A percentile compares a stretch with the other conserved stretches of the same genome.
Conservation (phyloP, 306 rosid genomes). For the Pterocarpus santalinus region DNA sequence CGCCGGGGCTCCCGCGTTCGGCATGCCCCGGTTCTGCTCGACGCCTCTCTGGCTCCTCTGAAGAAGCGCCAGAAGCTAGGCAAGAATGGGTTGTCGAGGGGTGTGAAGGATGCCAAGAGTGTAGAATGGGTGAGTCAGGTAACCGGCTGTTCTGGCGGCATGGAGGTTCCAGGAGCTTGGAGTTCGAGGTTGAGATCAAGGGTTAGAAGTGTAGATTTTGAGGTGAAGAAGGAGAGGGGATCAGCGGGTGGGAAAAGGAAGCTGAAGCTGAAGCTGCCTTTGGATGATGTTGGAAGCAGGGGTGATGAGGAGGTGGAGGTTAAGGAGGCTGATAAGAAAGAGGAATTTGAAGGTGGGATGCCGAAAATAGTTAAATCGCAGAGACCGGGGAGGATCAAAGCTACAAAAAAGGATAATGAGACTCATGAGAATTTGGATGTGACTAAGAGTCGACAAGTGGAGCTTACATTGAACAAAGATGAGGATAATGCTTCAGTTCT, state of each 20-base stretch:
- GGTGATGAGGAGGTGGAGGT: constrained; percentile 43
- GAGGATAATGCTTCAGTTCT: constrained; percentile 46
- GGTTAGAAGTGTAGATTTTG: constrained; percentile 46
- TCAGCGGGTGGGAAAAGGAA: constrained; percentile 65
- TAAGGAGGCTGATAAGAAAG: constrained; percentile 49
- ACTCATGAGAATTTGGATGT: constrained; percentile 39
- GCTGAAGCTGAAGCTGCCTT: constrained; percentile 45
- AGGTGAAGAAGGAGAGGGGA: constrained; percentile 49
- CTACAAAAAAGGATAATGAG: constrained; percentile 48
- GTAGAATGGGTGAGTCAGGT: constrained; percentile 21
- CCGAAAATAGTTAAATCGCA: constrained; percentile 64
- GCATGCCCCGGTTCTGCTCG: constrained; percentile 80
- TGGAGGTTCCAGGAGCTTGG: constrained; percentile 58
- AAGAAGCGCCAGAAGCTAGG: constrained; percentile 65
- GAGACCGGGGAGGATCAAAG: constrained; percentile 65
- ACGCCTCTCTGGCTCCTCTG: constrained; percentile 72
- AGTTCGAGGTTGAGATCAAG: constrained; percentile 75
- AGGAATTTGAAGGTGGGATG: constrained; percentile 55
- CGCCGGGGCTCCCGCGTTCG: constrained; percentile 84
- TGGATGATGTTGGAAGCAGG: constrained; percentile 42
- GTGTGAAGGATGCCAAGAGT: constrained; percentile 46
- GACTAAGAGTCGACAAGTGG: constrained; percentile 55
- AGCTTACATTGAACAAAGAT: constrained; percentile 33
- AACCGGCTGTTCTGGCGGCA: constrained; percentile 35
- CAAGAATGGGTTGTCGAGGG: constrained; percentile 47